Evolutionary conservation across 2,329 filamentous ascomycete genomes (phyloP).

Genomic region (Pseudogymnoascus sp.): DNA sequence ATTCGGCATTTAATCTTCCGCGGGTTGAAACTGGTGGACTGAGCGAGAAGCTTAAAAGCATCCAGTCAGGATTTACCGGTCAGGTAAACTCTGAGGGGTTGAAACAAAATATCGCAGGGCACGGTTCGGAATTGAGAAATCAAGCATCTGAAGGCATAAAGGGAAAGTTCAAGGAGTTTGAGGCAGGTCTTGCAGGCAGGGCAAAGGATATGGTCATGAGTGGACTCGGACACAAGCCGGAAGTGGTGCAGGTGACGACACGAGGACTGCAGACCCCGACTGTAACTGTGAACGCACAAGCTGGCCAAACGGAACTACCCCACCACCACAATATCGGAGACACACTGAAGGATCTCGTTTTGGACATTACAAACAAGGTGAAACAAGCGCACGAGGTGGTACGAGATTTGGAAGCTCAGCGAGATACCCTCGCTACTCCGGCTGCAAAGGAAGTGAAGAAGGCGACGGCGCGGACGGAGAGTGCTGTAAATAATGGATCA

Average conservation of each 20-base stretch:
- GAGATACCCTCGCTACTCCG: neutral
- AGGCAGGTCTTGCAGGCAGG: constrained; percentile 12
- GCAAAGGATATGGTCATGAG: constrained; percentile 10
- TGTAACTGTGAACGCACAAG: neutral
- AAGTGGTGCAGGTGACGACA: constrained; percentile 10
- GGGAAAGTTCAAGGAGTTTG: constrained; percentile 14
- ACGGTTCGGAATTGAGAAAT: neutral
- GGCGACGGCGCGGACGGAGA: neutral
- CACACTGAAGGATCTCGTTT: neutral
- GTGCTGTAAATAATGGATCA: neutral
- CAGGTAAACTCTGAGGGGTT: neutral
- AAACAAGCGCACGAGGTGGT: neutral
- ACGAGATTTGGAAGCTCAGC: neutral
- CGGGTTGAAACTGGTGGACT: neutral
- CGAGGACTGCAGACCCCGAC: neutral
- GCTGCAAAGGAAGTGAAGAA: neutral
- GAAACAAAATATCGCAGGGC: neutral
- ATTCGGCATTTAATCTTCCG: neutral
- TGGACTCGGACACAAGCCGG: neutral
- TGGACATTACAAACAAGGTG: neutral
- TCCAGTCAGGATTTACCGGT: neutral
- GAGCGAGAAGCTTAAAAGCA: neutral
- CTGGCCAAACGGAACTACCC: neutral
- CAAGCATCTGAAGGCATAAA: neutral
- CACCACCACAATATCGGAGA: neutral